Evolutionary conservation across 495 filamentous ascomycete species (phyloP), one percentile per base, ranked within the genome.

Genomic region (Penicillium pulvis): DNA sequence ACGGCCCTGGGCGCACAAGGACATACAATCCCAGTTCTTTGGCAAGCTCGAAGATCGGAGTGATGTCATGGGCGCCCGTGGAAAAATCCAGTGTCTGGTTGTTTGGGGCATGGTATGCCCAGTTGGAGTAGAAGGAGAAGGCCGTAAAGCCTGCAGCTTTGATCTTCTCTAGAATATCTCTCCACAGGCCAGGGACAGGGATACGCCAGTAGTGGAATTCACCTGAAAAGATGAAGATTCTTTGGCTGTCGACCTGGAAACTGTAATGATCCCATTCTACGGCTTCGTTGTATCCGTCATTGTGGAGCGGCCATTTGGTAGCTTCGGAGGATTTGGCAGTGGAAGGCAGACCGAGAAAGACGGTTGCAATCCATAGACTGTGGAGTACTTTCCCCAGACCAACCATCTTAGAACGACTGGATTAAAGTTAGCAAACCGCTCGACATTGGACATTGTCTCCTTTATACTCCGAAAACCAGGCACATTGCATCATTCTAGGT

Each of bases 151-250:
- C 84, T 16, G 81, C 77, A 12, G 85, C 84, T 68, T 86, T 87
- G 55, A 87, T 79, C 65, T 88, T 88, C 62, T 87, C 75, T 1
- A 87, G 72, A 23, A 86, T 72, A 63, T 87, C 84, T 16, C 77
- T 68, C 83, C 84, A 87, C 8, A 87, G 68, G 16, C 75, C 79
- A 1, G 83, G 85, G 6, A 85, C 82, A 0, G 83, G 83, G 36
- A 83, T 76, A 39, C 82, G 79, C 80, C 79, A 84, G 65, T 85
- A 86, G 62, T 87, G 84, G 35, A 86, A 81, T 53, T 87, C 84
- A 19, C 82, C 84, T 10, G 83, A 79, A 70, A 83, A 85, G 50
- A 87, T 71, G 59, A 83, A 85, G 36, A 86, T 68, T 19, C 85
- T 71, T 54, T 83, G 73, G 4, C 76, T 78, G 50, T 85, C 78